Percentiles rank a stretch among this genome's conserved stretches.
These are phyloP conservation scores for Massarina eburnea DNA, from an alignment of 2,329 filamentous ascomycete species.

Conservation along the genomic window DNA sequence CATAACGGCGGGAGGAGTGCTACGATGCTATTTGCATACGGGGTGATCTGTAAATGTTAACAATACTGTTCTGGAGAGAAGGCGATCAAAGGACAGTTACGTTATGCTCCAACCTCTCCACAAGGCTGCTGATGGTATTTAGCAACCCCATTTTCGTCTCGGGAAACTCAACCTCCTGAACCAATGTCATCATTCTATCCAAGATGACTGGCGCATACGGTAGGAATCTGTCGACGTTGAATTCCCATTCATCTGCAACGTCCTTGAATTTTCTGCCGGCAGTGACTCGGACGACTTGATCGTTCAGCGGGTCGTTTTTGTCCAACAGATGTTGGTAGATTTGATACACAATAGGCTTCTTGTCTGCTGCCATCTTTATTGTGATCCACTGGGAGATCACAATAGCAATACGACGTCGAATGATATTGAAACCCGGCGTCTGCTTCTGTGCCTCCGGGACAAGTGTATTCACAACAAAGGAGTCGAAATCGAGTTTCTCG, in stretches of 20 bases:
- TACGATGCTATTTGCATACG: slow-evolving; percentile 78
- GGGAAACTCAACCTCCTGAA: slow-evolving; percentile 75
- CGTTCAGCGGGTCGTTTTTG: slow-evolving; percentile 75
- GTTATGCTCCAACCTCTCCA: slow-evolving; percentile 77
- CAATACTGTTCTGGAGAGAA: not conserved
- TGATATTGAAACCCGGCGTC: slow-evolving; percentile 71
- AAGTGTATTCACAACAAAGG: slow-evolving; percentile 73
- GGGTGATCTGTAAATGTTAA: slow-evolving; percentile 51
- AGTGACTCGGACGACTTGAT: slow-evolving; percentile 88
- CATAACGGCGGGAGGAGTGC: slow-evolving; percentile 78
- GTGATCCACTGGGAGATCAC: slow-evolving; percentile 87
- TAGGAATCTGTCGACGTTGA: slow-evolving; percentile 70
- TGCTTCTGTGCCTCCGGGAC: slow-evolving; percentile 75
- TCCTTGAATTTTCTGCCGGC: slow-evolving; percentile 81
- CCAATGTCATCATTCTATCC: slow-evolving; percentile 71
- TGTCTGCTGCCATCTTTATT: slow-evolving; percentile 69
- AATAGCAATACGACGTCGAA: slow-evolving; percentile 85
- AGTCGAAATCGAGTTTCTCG: slow-evolving; percentile 78
- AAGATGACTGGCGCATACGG: slow-evolving; percentile 77
- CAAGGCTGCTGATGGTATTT: slow-evolving; percentile 79
- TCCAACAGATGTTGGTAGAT: slow-evolving; percentile 87
- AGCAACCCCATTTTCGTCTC: slow-evolving; percentile 91
- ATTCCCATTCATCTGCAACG: slow-evolving; percentile 83
- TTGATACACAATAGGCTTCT: slow-evolving; percentile 76
- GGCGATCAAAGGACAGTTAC: slow-evolving; percentile 41